A percentile compares a stretch with the other conserved stretches of the same genome.
Conservation (phyloP, 306 rosid genomes). For the Echinosophora koreensis region DNA sequence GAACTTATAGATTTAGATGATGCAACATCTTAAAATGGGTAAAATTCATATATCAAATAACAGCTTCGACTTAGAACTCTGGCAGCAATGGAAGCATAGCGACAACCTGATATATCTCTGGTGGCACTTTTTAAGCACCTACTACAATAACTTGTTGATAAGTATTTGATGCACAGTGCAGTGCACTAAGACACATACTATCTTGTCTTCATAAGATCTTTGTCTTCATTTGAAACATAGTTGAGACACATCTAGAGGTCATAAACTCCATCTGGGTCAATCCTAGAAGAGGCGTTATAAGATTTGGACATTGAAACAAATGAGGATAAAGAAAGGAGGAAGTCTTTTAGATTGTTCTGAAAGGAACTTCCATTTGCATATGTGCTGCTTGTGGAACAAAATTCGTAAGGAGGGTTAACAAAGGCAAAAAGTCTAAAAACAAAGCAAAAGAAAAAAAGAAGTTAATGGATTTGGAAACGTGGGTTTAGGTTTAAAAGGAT, state of each 20-base stretch:
- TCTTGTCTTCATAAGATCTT: slow-evolving; percentile 42
- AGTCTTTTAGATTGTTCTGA: slow-evolving; percentile 42
- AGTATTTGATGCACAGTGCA: slow-evolving; percentile 59
- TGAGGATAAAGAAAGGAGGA: slow-evolving; percentile 47
- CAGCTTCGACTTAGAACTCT: slow-evolving; percentile 69
- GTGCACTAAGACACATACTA: slow-evolving; percentile 65
- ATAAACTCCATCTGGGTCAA: slow-evolving; percentile 39
- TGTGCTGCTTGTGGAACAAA: slow-evolving; percentile 44
- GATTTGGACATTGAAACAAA: slow-evolving; percentile 49
- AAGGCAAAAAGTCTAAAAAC: slow-evolving; percentile 24
- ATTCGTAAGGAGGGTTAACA: slow-evolving; percentile 52
- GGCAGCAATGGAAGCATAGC: slow-evolving; percentile 63
- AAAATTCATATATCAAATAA: slow-evolving; percentile 67
- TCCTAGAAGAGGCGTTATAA: slow-evolving; percentile 41
- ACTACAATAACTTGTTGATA: slow-evolving; percentile 56
- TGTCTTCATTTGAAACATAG: slow-evolving; percentile 50
- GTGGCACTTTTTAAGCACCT: slow-evolving; percentile 60
- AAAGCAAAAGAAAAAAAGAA: slow-evolving; percentile 40
- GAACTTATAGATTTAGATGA: slow-evolving; percentile 29
- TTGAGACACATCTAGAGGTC: slow-evolving; percentile 57
- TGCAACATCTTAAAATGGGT: slow-evolving; percentile 55
- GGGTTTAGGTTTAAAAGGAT: no score
- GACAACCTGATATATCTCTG: slow-evolving; percentile 38
- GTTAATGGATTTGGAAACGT: slow-evolving; percentile 20
- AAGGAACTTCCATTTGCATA: slow-evolving; percentile 40